Evolutionary conservation across 2,329 filamentous ascomycete genomes (phyloP).

Genomic region (Nigrograna mackinnonii): DNA sequence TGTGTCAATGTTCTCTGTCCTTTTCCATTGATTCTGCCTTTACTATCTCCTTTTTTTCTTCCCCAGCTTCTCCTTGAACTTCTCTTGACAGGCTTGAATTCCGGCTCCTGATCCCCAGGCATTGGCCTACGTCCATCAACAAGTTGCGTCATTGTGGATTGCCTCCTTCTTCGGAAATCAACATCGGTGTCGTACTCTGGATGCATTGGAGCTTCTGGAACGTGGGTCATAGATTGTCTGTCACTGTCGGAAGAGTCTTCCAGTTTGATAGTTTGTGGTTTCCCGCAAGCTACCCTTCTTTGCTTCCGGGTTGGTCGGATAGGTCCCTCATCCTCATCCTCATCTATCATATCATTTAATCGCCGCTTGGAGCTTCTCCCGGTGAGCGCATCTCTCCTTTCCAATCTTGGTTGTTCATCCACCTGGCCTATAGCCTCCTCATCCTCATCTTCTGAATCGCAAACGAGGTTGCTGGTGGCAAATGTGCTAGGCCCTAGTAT

Average conservation of each 20-base stretch:
- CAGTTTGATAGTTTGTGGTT: too few relatives aligned
- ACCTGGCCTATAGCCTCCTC: too few relatives aligned
- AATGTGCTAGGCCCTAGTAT: too few relatives aligned
- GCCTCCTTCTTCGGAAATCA: constrained; percentile 26
- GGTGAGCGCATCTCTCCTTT: too few relatives aligned
- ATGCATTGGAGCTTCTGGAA: too few relatives aligned
- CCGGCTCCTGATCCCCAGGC: constrained; percentile 20
- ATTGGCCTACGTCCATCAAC: constrained; percentile 25
- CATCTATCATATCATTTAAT: constrained; percentile 2
- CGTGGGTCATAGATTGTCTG: too few relatives aligned
- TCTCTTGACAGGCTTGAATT: constrained; percentile 26
- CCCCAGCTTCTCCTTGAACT: constrained; percentile 22
- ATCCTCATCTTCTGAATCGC: constrained; percentile 15
- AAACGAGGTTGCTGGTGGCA: constrained; percentile 4
- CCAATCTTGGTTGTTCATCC: background rate
- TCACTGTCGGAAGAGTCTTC: too few relatives aligned
- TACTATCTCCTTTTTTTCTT: constrained; percentile 11
- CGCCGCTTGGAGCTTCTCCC: constrained; percentile 8
- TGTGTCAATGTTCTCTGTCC: constrained; percentile 38
- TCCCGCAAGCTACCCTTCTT: constrained; percentile 10
- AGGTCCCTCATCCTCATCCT: constrained; percentile 1
- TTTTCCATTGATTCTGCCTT: constrained; percentile 15
- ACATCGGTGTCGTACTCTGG: too few relatives aligned
- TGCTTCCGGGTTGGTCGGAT: constrained; percentile 19
- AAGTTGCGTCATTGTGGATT: constrained; percentile 42